Conservation (phyloP, 257 asterid species). For the Buddleja alternifolia region DNA sequence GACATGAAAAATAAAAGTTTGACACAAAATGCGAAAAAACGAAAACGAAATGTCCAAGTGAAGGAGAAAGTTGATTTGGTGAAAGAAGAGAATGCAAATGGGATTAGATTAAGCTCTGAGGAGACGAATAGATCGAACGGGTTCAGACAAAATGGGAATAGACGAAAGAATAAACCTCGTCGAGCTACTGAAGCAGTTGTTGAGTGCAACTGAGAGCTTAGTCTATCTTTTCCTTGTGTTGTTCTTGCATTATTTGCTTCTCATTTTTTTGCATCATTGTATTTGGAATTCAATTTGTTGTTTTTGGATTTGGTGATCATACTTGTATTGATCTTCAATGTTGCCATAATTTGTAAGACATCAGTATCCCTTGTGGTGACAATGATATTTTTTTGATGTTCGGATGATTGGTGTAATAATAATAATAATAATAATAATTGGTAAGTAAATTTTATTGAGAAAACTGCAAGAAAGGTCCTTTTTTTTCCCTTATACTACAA, state of each 20-base stretch:
- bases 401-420: background rate
- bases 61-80: slow-evolving; percentile 34
- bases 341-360: slow-evolving; percentile 5
- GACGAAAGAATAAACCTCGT: too few species aligned
- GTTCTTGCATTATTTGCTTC: slow-evolving; percentile 21
- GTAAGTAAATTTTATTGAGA: too few species aligned
- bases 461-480: too few species aligned
- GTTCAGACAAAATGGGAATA: too few species aligned
- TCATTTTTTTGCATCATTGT: slow-evolving; percentile 29
- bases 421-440: too few species aligned
- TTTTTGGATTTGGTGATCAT: background rate
- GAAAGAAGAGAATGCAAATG: slow-evolving; percentile 36
- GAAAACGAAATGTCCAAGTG: slow-evolving; percentile 29
- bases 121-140: too few species aligned
- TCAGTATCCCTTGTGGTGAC: slow-evolving; percentile 4
- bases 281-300: background rate
- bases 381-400: slow-evolving; percentile 16
- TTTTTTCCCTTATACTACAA: too few species aligned
- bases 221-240: background rate
- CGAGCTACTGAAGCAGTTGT: too few species aligned
- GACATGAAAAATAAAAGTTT: slow-evolving; percentile 28
- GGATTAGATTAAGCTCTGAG: too few species aligned
- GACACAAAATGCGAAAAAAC: slow-evolving; percentile 39
- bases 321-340: slow-evolving; percentile 10
- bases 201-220: background rate